Conservation (phyloP, 768 basidiomycete genomes). For the Kwoniella sp. region DNA sequence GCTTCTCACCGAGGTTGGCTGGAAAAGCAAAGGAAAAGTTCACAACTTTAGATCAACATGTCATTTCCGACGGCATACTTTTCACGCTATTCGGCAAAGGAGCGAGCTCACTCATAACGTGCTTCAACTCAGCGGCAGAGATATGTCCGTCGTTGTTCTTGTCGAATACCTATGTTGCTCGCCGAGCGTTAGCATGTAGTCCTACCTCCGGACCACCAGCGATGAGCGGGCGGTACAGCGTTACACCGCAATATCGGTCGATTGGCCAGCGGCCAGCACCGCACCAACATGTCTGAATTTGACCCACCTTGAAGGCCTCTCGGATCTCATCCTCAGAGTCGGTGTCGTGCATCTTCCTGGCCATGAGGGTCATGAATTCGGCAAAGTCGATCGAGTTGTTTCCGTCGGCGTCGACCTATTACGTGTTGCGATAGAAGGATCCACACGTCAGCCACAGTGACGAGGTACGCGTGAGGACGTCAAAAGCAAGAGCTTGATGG, state of each 20-base stretch:
- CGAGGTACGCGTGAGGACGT: neutral
- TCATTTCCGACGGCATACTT: neutral
- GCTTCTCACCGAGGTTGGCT: conserved; percentile 71
- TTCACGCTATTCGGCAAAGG: too few relatives aligned
- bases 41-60: too few relatives aligned
- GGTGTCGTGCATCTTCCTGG: conserved; percentile 87
- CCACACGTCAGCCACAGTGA: neutral
- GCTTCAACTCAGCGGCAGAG: conserved; percentile 78
- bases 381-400: conserved; percentile 85
- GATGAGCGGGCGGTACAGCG: too few relatives aligned
- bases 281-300: too few relatives aligned
- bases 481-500: neutral
- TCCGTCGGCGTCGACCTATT: conserved; percentile 75
- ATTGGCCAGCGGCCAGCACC: too few relatives aligned
- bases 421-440: neutral
- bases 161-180: conserved; percentile 77
- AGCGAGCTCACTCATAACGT: conserved; percentile 91
- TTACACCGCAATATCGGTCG: too few relatives aligned
- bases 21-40: too few relatives aligned
- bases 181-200: neutral
- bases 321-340: conserved; percentile 93
- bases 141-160: conserved; percentile 94
- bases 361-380: conserved; percentile 80
- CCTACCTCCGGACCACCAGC: too few relatives aligned
- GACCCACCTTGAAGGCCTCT: conserved; percentile 85